Evolutionary conservation across 306 rosid species (phyloP).

Genomic region (Dalbergia oliveri): DNA sequence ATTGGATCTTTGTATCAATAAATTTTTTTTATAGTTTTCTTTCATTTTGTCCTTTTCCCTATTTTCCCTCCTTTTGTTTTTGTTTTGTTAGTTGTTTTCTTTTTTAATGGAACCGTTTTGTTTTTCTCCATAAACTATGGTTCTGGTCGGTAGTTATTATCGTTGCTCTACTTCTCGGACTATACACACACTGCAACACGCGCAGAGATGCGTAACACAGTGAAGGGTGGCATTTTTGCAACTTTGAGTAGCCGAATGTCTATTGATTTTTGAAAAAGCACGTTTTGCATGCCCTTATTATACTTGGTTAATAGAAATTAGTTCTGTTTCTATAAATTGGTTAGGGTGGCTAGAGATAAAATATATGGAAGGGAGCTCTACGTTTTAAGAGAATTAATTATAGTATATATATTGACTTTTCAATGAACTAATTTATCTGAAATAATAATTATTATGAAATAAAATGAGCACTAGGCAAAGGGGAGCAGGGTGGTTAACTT

Average conservation of each 20-base stretch:
- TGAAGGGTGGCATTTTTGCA: constrained; percentile 5
- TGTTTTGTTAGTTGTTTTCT: neutral
- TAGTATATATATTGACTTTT: too few relatives aligned
- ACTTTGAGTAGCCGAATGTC: neutral
- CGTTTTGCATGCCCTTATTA: neutral
- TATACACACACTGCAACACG: neutral
- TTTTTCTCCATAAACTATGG: constrained; percentile 47
- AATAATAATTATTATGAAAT: too few relatives aligned
- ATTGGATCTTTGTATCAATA: constrained; percentile 28
- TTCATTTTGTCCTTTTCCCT: constrained; percentile 44
- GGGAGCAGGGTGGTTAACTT: constrained; percentile 6
- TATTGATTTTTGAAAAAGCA: constrained; percentile 10
- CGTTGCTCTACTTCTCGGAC: constrained; percentile 52
- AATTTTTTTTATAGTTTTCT: neutral
- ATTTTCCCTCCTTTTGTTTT: neutral
- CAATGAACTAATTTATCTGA: too few relatives aligned
- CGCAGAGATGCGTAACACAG: neutral
- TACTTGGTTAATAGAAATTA: too few relatives aligned
- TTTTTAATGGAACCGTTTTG: constrained; percentile 13
- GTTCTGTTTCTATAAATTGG: neutral
- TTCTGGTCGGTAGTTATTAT: constrained; percentile 61
- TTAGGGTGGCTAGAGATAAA: too few relatives aligned
- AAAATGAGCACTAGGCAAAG: too few relatives aligned
- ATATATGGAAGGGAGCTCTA: too few relatives aligned
- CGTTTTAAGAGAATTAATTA: too few relatives aligned